Evolutionary conservation across 2,329 filamentous ascomycete genomes (phyloP).

Genomic region (Cladosporium sphaerospermum): DNA sequence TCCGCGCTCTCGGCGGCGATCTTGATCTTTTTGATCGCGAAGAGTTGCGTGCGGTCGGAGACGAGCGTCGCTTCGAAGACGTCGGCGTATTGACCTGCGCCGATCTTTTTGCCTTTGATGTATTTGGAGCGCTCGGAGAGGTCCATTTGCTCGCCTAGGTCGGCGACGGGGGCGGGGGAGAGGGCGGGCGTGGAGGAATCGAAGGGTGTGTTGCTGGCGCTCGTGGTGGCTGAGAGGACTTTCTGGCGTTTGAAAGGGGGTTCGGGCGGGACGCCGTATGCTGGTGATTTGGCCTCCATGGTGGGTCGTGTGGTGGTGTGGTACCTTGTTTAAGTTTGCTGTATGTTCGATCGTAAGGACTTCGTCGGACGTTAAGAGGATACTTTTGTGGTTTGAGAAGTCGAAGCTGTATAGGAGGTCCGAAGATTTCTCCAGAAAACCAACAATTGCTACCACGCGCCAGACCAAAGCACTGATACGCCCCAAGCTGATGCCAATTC

Average conservation of each 20-base stretch:
- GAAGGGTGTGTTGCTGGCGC: constrained; percentile 3
- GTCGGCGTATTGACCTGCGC: constrained; percentile 93
- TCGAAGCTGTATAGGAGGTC: too few relatives aligned
- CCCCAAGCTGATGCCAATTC: too few relatives aligned
- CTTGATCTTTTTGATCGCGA: constrained; percentile 94
- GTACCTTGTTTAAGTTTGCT: not conserved
- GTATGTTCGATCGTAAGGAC: not conserved
- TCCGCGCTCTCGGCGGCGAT: constrained; percentile 79
- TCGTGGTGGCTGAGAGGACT: constrained; percentile 11
- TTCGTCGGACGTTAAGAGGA: too few relatives aligned
- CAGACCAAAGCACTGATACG: not conserved
- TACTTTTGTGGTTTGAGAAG: too few relatives aligned
- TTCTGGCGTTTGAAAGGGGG: constrained; percentile 28
- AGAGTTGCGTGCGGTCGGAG: constrained; percentile 61
- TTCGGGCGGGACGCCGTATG: constrained; percentile 29
- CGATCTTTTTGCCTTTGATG: constrained; percentile 85
- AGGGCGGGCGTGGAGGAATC: constrained; percentile 10
- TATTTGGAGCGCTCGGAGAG: constrained; percentile 67
- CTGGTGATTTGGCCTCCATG: constrained; percentile 22
- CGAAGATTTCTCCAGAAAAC: too few relatives aligned
- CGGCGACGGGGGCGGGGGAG: constrained; percentile 18
- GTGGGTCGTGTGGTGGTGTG: not conserved
- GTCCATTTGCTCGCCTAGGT: constrained; percentile 45
- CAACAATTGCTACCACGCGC: too few relatives aligned
- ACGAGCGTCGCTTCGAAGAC: constrained; percentile 84